Conservation (phyloP, 2,329 filamentous ascomycete species). For the Clathrospora elynae region DNA sequence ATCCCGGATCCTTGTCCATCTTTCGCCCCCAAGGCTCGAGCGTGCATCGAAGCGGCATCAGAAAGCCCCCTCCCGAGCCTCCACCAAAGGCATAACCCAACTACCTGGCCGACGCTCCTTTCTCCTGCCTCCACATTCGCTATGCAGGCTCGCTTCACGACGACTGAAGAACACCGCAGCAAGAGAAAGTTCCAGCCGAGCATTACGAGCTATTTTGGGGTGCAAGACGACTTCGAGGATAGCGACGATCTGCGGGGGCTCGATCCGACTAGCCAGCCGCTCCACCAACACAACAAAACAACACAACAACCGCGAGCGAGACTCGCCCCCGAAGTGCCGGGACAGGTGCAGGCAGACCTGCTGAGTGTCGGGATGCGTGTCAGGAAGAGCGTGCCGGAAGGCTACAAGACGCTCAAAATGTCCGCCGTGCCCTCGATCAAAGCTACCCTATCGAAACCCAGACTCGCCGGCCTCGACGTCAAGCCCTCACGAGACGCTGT, state of each 20-base stretch:
- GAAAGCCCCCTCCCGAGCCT: constrained; percentile 21
- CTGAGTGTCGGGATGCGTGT: constrained; percentile 92
- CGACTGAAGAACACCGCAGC: constrained; percentile 39
- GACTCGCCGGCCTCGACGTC: constrained; percentile 24
- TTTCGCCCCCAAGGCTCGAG: constrained; percentile 23
- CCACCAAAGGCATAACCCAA: constrained; percentile 8
- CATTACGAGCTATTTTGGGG: constrained; percentile 53
- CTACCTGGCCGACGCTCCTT: constrained; percentile 1
- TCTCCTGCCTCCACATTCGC: constrained; percentile 9
- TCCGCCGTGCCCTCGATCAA: constrained; percentile 31
- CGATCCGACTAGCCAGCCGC: constrained; percentile 33
- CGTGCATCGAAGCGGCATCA: constrained; percentile 29
- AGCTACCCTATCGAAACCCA: constrained; percentile 30
- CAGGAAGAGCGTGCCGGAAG: constrained; percentile 89
- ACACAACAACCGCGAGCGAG: constrained; percentile 21
- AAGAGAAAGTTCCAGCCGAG: constrained; percentile 54
- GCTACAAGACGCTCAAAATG: constrained; percentile 77
- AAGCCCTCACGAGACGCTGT: constrained; percentile 31
- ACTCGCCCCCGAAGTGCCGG: constrained; percentile 61
- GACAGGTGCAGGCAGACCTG: constrained; percentile 77
- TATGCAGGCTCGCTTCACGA: constrained; percentile 16
- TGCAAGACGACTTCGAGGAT: constrained; percentile 28
- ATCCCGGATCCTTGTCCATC: constrained; percentile 19
- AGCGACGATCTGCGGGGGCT: constrained; percentile 33
- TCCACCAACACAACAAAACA: constrained; percentile 22